A percentile compares a stretch with the other conserved stretches of the same genome.
These are phyloP conservation scores for Phellopilus nigrolimitatus DNA, from an alignment of 1,284 basidiomycete species.

Conservation along the genomic window DNA sequence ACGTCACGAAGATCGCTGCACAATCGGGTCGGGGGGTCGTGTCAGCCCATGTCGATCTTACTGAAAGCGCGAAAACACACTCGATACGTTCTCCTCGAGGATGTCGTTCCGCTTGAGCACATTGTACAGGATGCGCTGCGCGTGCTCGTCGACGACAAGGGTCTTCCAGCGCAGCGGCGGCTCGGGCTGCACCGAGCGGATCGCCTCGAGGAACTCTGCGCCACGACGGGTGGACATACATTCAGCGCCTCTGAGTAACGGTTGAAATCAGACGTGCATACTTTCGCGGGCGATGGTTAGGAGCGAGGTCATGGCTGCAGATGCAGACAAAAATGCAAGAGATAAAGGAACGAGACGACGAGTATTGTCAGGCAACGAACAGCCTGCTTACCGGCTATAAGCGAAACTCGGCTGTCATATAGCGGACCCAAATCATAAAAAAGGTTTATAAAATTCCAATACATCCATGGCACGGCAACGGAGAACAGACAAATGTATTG, in stretches of 20 bases:
- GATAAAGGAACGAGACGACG: not conserved
- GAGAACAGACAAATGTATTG: not conserved
- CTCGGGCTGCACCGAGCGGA: slow-evolving; percentile 63
- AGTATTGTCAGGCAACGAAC: no score
- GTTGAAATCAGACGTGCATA: not conserved
- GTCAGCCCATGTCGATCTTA: no score
- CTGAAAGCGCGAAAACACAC: no score
- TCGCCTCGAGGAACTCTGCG: slow-evolving; percentile 73
- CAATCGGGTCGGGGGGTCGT: slow-evolving; percentile 16
- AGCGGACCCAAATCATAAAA: not conserved
- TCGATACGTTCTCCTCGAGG: slow-evolving; percentile 88
- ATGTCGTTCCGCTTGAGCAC: slow-evolving; percentile 94
- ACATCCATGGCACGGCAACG: no score
- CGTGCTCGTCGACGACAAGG: slow-evolving; percentile 91
- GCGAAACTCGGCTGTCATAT: no score
- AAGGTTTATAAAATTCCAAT: not conserved
- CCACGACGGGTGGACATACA: no score
- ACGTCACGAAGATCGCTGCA: slow-evolving; percentile 76
- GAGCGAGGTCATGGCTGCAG: slow-evolving; percentile 11
- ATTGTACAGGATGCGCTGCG: slow-evolving; percentile 78
- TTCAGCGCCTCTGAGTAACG: not conserved
- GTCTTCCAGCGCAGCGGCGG: slow-evolving; percentile 91
- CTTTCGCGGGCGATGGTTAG: slow-evolving; percentile 10
- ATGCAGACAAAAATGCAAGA: not conserved
- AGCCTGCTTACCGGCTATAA: no score